phyloP scores from a whole-genome alignment of 129 eudicot species.

The Chrysanthemum makinoi region DNA sequence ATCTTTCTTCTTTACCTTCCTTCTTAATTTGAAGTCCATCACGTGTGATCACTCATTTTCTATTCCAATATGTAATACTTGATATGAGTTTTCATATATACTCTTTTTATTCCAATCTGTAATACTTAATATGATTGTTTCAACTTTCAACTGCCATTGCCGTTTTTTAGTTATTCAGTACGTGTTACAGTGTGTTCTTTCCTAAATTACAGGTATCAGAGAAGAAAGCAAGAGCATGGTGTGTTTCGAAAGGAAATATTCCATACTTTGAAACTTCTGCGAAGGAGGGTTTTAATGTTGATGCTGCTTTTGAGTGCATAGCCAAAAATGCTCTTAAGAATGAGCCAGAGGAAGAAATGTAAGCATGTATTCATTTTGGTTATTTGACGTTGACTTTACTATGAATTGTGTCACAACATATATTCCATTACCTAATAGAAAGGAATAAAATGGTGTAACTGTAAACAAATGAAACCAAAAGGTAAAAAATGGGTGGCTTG shows the following conservation, averaged over 20 bases:
- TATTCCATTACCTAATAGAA: too few relatives aligned
- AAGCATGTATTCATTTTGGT: conserved; percentile 24
- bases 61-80: neutral
- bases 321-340: conserved; percentile 44
- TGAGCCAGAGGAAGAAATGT: conserved; percentile 55
- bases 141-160: too few relatives aligned
- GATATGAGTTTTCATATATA: too few relatives aligned
- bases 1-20: neutral
- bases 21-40: neutral
- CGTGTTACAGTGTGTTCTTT: neutral
- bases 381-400: neutral
- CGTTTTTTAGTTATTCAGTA: conserved; percentile 1
- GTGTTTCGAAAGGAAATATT: conserved; percentile 47
- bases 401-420: too few relatives aligned
- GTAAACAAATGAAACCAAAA: too few relatives aligned
- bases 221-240: conserved; percentile 57
- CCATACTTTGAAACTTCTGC: conserved; percentile 53
- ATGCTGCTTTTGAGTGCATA: conserved; percentile 47
- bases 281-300: conserved; percentile 45
- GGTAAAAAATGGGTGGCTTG: too few relatives aligned
- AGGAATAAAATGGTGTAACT: too few relatives aligned
- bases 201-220: conserved; percentile 41
- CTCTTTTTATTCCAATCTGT: neutral
- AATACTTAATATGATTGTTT: too few relatives aligned
- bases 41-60: neutral